These are phyloP conservation scores for Elasticomyces elasticus DNA, from an alignment of 495 filamentous ascomycete species.

Conservation along the genomic window DNA sequence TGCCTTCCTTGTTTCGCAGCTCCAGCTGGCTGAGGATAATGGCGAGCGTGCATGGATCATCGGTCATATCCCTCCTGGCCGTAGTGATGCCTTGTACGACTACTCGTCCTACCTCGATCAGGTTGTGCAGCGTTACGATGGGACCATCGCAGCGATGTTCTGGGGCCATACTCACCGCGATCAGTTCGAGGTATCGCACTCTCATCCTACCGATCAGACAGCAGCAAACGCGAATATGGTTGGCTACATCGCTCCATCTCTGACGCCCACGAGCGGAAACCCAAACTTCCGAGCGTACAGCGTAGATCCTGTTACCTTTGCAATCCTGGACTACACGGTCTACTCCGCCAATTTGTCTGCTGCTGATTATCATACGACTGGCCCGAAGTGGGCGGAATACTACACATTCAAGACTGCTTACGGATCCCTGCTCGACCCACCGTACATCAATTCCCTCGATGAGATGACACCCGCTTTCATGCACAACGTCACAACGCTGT, in stretches of 20 bases:
- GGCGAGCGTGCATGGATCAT: constrained; percentile 8
- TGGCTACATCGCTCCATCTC: constrained; percentile 42
- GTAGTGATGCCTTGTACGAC: constrained; percentile 5
- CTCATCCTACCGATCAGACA: constrained; percentile 33
- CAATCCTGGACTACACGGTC: constrained; percentile 41
- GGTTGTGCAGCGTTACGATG: constrained; percentile 43
- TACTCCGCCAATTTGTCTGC: constrained; percentile 45
- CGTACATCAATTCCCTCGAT: constrained; percentile 26
- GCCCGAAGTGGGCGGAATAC: constrained; percentile 42
- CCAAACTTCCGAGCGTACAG: constrained; percentile 49
- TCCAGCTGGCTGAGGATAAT: background rate
- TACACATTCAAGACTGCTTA: constrained; percentile 48
- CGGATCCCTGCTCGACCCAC: constrained; percentile 36
- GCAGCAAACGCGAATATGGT: constrained; percentile 36
- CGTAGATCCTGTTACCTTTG: constrained; percentile 46
- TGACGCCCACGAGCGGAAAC: constrained; percentile 45
- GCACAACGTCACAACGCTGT: constrained; percentile 45
- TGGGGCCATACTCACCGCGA: constrained; percentile 50
- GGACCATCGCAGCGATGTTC: constrained; percentile 47
- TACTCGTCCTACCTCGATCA: constrained; percentile 38
- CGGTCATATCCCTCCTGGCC: constrained; percentile 5
- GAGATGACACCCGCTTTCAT: constrained; percentile 49
- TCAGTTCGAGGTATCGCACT: constrained; percentile 46
- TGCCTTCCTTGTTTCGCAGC: constrained; percentile 5
- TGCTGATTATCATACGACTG: constrained; percentile 30